Conservation (phyloP, 2,329 filamentous ascomycete genomes). For the Colletotrichum sp. region DNA sequence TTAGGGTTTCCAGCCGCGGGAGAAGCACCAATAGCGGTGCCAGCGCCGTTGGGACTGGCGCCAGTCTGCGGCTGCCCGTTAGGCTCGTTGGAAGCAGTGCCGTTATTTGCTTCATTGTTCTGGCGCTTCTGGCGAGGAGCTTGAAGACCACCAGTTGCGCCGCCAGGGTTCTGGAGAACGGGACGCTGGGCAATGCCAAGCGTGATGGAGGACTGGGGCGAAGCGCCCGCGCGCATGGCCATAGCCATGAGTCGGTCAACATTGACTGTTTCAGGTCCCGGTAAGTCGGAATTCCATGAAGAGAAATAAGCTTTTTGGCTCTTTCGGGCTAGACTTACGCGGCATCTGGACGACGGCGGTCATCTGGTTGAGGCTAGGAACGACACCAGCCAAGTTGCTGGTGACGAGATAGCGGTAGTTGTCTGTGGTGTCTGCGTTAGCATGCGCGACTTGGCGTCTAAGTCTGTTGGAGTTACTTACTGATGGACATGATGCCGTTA, state of each 20-base stretch:
- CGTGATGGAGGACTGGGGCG: constrained; percentile 19
- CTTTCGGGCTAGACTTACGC: constrained; percentile 13
- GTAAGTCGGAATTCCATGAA: background rate
- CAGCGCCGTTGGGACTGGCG: background rate
- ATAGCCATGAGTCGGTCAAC: constrained; percentile 24
- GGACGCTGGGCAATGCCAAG: constrained; percentile 24
- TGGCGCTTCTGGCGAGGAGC: constrained; percentile 14
- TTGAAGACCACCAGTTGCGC: constrained; percentile 14
- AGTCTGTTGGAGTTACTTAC: background rate
- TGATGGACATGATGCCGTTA: constrained; percentile 22
- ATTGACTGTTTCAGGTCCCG: constrained; percentile 22
- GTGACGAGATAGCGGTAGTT: constrained; percentile 26
- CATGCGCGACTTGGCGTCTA: background rate
- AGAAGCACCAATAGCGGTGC: background rate
- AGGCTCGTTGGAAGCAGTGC: background rate
- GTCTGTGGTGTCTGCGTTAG: constrained; percentile 4
- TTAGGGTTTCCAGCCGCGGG: background rate
- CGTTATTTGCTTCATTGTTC: constrained; percentile 7
- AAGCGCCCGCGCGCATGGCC: constrained; percentile 23
- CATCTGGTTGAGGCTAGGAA: constrained; percentile 23
- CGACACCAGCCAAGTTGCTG: constrained; percentile 23
- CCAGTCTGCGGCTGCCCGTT: background rate
- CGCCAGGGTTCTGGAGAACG: constrained; percentile 24
- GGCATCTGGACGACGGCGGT: constrained; percentile 25
- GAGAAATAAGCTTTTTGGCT: background rate